Percentiles rank a stretch among this genome's conserved stretches.
Evolutionary conservation across 1,284 basidiomycete species (phyloP).

Genomic region (Sanguinoderma infundibulare): DNA sequence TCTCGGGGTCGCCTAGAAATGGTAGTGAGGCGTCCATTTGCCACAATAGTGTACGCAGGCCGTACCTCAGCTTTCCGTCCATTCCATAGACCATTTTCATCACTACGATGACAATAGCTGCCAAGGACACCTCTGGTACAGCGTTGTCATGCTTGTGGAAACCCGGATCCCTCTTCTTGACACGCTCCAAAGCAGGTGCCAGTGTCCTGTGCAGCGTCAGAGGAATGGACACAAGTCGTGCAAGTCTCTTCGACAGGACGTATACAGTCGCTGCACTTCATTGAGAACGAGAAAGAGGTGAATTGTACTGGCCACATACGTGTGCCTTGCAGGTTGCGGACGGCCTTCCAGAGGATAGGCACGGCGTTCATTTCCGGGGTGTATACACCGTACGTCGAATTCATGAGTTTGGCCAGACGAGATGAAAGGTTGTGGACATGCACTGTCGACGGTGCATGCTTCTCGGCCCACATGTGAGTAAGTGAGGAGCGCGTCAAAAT

Average conservation of each 20-base stretch:
- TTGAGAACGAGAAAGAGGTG: background rate
- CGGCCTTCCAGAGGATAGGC: constrained; percentile 82
- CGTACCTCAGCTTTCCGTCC: constrained; percentile 71
- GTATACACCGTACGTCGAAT: constrained; percentile 58
- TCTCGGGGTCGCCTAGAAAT: constrained; percentile 40
- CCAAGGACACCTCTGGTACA: constrained; percentile 78
- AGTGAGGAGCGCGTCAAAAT: background rate
- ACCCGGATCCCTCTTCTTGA: constrained; percentile 45
- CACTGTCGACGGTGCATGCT: constrained; percentile 68
- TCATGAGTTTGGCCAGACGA: constrained; percentile 62
- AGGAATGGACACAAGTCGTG: constrained; percentile 60
- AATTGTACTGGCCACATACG: constrained; percentile 58
- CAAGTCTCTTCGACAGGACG: constrained; percentile 60
- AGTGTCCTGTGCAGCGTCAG: constrained; percentile 64
- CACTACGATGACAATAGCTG: constrained; percentile 68
- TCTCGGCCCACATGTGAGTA: constrained; percentile 4
- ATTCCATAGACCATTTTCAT: constrained; percentile 87
- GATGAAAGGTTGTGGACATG: constrained; percentile 65
- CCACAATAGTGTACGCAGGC: background rate
- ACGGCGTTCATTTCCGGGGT: constrained; percentile 82
- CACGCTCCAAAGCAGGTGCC: constrained; percentile 44
- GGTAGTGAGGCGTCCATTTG: background rate
- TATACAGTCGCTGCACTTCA: constrained; percentile 63
- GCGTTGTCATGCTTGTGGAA: constrained; percentile 62
- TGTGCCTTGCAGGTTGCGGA: constrained; percentile 71